These are phyloP conservation scores for Akanthomyces lecanii DNA, from an alignment of 2,329 filamentous ascomycete genomes.

Conservation along the genomic window DNA sequence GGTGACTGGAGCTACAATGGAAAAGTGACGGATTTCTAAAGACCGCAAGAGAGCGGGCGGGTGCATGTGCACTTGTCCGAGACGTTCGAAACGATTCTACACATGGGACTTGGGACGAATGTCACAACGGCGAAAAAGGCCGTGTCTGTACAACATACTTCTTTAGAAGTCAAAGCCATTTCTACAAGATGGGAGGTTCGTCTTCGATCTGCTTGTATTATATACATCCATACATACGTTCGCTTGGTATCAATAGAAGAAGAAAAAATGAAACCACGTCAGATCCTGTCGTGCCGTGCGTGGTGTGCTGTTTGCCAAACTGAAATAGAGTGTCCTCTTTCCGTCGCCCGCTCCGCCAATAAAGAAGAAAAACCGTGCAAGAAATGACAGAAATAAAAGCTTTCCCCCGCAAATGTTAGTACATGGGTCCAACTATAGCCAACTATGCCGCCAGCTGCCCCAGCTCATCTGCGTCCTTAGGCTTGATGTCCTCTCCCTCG, in stretches of 20 bases:
- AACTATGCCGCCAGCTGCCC: slow-evolving; percentile 9
- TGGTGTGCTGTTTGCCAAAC: slow-evolving; percentile 10
- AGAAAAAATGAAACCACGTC: background rate
- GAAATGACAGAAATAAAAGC: background rate
- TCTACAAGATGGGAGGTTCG: background rate
- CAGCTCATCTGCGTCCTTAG: slow-evolving; percentile 10
- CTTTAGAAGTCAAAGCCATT: background rate
- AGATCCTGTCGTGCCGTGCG: background rate
- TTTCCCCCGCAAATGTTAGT: slow-evolving; percentile 1
- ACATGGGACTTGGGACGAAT: background rate
- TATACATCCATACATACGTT: slow-evolving; percentile 5
- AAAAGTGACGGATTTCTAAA: slow-evolving; percentile 81
- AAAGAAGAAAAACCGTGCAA: background rate
- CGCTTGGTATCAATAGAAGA: slow-evolving; percentile 16
- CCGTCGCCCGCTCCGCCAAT: background rate
- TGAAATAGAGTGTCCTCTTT: background rate
- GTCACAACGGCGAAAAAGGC: background rate
- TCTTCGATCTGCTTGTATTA: background rate
- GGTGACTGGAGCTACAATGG: slow-evolving; percentile 94
- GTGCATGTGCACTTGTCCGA: too few relatives aligned
- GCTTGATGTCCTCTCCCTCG: slow-evolving; percentile 22
- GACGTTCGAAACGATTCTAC: too few relatives aligned
- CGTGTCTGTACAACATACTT: background rate
- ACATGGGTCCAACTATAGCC: background rate
- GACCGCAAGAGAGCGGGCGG: too few relatives aligned